Evolutionary conservation across 164 flowering plant genomes (phyloP), one percentile per base, ranked within the genome.

Genomic region (Hamamelis virginiana): DNA sequence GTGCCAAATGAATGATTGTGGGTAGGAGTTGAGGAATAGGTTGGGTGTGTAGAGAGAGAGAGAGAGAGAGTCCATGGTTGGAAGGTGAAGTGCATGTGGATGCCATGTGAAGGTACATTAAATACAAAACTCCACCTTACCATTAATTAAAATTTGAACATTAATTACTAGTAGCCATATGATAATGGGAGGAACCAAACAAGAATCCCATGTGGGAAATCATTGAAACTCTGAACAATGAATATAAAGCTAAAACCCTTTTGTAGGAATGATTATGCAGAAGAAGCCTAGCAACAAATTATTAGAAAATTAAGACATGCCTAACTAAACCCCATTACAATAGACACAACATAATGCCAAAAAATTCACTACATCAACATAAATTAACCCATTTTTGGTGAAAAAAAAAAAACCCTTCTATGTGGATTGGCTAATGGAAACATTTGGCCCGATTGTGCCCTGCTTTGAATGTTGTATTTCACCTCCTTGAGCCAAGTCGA

Each of bases 141-240:
- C 68, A 65, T 60, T 46, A 66, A 44, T 19, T n/a, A n/a, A n/a
- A n/a, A n/a, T 51, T 61, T 66, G 6, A 44, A 65, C 62, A 33
- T 45, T 57, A 11, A 21, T 70, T 33, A 33, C 33, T n/a, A n/a
- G n/a, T n/a, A n/a, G n/a, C n/a, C 62, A 46, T 60, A 19, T 62
- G 26, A 70, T 59, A 48, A 65, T 68, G 60, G 60, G 69, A 63
- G 64, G 52, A 80, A 69, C 28, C 68, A 57, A 81, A 81, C 80
- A 78, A 75, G 51, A 61, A 8, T 50, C 80, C 80, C 83, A 76
- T 75, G 83, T 79, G 81, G 64, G 59, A 65, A 77, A 78, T 76
- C 69, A 81, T 76, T 80, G 72, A 68, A 65, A 41, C 50, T 19
- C 25, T 68, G 62, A 59, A 74, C 77, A 75, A 65, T 75, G 82